phyloP scores from a whole-genome alignment of 2,329 filamentous ascomycete genomes.

The Alternaria metachromatica region DNA sequence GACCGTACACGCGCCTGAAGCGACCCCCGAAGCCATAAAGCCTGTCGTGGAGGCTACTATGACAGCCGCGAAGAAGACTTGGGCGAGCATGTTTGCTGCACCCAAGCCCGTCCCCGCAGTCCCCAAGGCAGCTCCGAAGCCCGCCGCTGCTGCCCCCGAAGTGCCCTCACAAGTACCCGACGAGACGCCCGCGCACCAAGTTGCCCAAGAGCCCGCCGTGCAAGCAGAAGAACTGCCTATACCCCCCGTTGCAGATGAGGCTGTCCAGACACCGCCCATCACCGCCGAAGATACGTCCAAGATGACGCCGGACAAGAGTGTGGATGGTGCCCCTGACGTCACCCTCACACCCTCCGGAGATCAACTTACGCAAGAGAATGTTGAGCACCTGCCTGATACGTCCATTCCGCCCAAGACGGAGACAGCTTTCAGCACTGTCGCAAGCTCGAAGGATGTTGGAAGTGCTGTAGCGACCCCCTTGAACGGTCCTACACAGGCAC shows the following conservation, averaged over 20 bases:
- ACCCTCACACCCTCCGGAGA: slow-evolving; percentile 73
- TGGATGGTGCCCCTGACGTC: slow-evolving; percentile 58
- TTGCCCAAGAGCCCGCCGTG: slow-evolving; percentile 46
- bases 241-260: slow-evolving; percentile 47
- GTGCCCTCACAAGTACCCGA: slow-evolving; percentile 41
- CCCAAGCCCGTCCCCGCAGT: slow-evolving; percentile 55
- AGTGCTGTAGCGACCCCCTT: slow-evolving; percentile 68
- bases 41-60: slow-evolving; percentile 34
- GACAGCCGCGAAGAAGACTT: slow-evolving; percentile 57
- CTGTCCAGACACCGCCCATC: slow-evolving; percentile 40
- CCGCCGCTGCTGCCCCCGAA: slow-evolving; percentile 47
- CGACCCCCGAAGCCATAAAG: slow-evolving; percentile 24
- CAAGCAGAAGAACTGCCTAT: slow-evolving; percentile 51
- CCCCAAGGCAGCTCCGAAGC: slow-evolving; percentile 45
- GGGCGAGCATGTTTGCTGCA: slow-evolving; percentile 61
- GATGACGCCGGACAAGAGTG: slow-evolving; percentile 46
- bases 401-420: slow-evolving; percentile 79
- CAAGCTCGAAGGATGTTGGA: slow-evolving; percentile 78
- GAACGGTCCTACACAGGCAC: slow-evolving; percentile 56
- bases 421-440: slow-evolving; percentile 86
- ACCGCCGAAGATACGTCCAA: slow-evolving; percentile 35
- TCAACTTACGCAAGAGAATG: slow-evolving; percentile 87
- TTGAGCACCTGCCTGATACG: slow-evolving; percentile 85
- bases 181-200: slow-evolving; percentile 50
- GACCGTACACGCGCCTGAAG: slow-evolving; percentile 19